Base-by-base conservation (phyloP, 2,329 filamentous ascomycete species). In the Pseudocercospora macadamiae region DNA sequence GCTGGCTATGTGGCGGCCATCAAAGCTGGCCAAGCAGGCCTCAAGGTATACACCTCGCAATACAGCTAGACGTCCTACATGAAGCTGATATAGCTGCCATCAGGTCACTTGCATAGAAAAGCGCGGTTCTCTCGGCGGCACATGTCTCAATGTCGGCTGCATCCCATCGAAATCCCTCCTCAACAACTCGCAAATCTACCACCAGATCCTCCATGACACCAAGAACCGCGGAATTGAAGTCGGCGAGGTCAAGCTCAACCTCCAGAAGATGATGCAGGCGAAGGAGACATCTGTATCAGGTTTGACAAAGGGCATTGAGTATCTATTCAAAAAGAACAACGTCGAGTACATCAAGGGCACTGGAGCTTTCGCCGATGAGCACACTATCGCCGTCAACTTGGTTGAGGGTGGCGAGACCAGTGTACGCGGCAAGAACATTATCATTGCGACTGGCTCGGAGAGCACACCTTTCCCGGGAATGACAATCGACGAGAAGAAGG, bases 151-250 rank as follows among this genome's bases (percentile, higher is more conserved):
- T 77, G 95, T 99, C 74, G 95, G 95, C 80, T 99, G 95, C 82
- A 99, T 99, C 75, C 95, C 95, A 68, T 99, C 95, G 67, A 99
- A 99, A 82, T 97, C 95, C 64, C 91, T 99, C 69, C 90, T 99
- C 77, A 99, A 97, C 88, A 99, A 97, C 85, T 97, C 95, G 71
- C 92, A 97, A 78, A 86, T 99, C 62, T 97, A 97, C 84, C 93
- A 97, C 83, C 89, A 93, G 80, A 89, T 97, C 74, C 86, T 96
- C 63, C 64, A 99, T 82, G 95, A 99, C 82, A 93, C 92, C 67
- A 96, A 97, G 82, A 87, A 90, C 79, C 91, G 95, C 76, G 95
- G 95, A 75, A 99, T 99, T 76, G 93, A 97, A 74, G 95, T 99
- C 70, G 89, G 90, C 74, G 91, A 96, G 80, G 93, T 99, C 73